Conservation (phyloP, 2,329 filamentous ascomycete species). For the Scedosporium dehoogii region DNA sequence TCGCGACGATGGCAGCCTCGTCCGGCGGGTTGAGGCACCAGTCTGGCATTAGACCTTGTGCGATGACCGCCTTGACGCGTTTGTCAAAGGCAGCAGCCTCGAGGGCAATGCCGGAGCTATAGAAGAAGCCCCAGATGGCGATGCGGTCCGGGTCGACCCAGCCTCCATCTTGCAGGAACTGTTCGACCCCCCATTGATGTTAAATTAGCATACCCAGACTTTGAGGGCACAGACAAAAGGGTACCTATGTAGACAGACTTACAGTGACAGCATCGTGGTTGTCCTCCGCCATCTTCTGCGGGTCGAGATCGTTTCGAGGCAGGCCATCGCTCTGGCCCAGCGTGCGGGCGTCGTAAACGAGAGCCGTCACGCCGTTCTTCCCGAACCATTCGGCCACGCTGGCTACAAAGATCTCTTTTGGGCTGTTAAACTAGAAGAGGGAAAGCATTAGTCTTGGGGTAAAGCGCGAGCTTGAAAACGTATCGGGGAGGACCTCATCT, state of each 20-base stretch:
- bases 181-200: no score
- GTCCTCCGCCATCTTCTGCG: constrained; percentile 20
- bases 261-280: constrained; percentile 23
- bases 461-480: no score
- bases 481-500: background rate
- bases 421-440: constrained; percentile 10
- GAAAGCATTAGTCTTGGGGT: background rate
- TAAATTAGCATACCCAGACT: no score
- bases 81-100: constrained; percentile 18
- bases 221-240: no score
- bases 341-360: constrained; percentile 25
- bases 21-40: background rate
- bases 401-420: constrained; percentile 22
- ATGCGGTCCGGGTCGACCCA: constrained; percentile 21
- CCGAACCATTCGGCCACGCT: constrained; percentile 23
- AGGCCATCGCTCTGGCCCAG: constrained; percentile 25
- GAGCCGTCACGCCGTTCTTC: constrained; percentile 20
- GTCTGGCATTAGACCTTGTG: constrained; percentile 13
- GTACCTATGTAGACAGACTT: no score
- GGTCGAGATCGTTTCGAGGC: constrained; percentile 27
- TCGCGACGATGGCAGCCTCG: constrained; percentile 16
- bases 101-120: constrained; percentile 17
- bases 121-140: constrained; percentile 21
- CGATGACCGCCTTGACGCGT: constrained; percentile 15
- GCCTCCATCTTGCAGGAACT: constrained; percentile 30